These are phyloP conservation scores for Adiantum capillusveneris DNA, from an alignment of 75 land plant species.

Conservation along the genomic window DNA sequence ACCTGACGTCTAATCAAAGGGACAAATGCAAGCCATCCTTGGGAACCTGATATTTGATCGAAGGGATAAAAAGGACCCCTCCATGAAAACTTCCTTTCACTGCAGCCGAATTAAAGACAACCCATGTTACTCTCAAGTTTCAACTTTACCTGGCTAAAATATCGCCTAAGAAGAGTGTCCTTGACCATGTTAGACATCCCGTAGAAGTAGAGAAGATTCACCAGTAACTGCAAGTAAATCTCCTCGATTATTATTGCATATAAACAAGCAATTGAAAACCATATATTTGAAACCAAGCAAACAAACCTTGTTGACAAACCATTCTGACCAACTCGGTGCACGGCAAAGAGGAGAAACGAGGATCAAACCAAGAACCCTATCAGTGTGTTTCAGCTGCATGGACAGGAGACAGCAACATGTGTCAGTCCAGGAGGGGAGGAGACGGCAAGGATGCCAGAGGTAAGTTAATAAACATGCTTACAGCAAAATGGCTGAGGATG, in stretches of 20 bases:
- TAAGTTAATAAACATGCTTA: conserved; percentile 3
- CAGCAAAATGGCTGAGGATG: conserved; percentile 34
- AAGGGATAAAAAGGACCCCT: too few relatives aligned
- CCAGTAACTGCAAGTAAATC: conserved; percentile 29
- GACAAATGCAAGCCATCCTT: too few relatives aligned
- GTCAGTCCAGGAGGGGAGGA: background rate
- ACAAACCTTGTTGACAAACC: conserved; percentile 37
- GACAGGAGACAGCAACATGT: conserved; percentile 1
- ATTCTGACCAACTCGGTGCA: conserved; percentile 32
- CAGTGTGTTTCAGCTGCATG: conserved; percentile 28
- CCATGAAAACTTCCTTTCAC: too few relatives aligned
- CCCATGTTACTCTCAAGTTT: too few relatives aligned
- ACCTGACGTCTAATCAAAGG: too few relatives aligned
- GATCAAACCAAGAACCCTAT: conserved; percentile 27
- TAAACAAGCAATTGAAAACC: too few relatives aligned
- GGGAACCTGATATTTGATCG: too few relatives aligned
- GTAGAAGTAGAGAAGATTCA: conserved; percentile 25
- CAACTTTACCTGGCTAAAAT: conserved; percentile 24
- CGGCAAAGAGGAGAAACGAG: conserved; percentile 30
- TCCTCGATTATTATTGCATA: too few relatives aligned
- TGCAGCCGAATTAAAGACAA: background rate
- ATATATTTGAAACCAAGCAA: too few relatives aligned
- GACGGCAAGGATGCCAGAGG: background rate
- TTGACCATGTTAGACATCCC: conserved; percentile 29
- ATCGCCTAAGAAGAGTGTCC: conserved; percentile 28